A percentile compares a stretch with the other conserved stretches of the same genome.
These are phyloP conservation scores for Fragilaria crotonensis DNA, from an alignment of 108 stramenopile species.

Conservation along the genomic window DNA sequence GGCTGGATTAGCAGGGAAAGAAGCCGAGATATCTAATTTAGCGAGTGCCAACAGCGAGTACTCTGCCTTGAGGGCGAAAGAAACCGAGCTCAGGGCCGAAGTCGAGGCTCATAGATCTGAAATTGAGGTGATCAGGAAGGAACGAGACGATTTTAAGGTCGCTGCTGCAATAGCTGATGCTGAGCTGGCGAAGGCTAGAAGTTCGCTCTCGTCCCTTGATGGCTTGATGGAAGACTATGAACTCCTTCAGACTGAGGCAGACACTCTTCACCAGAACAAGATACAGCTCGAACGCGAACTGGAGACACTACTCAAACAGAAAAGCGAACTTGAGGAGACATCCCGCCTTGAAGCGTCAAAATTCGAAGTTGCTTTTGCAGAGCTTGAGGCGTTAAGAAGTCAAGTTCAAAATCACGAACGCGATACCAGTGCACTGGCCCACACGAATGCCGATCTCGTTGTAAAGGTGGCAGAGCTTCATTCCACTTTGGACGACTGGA, in stretches of 20 bases:
- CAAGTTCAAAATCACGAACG: conserved; percentile 15
- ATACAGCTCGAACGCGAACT: conserved; percentile 21
- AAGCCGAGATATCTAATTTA: not conserved
- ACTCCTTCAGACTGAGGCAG: conserved; percentile 22
- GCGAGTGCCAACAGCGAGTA: not conserved
- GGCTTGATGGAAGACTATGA: conserved; percentile 5
- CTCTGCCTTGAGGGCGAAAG: not conserved
- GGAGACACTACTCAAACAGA: not conserved
- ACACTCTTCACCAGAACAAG: conserved; percentile 20
- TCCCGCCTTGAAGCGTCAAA: conserved; percentile 4
- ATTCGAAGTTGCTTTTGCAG: conserved; percentile 9
- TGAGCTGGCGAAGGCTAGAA: not conserved
- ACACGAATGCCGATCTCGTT: not conserved
- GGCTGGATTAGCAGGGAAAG: not conserved
- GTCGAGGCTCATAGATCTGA: not conserved
- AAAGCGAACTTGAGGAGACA: conserved; percentile 12
- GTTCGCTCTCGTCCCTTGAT: not conserved
- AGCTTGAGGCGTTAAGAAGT: conserved; percentile 4
- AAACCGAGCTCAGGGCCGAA: not conserved
- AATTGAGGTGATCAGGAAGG: not conserved
- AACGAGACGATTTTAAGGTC: not conserved
- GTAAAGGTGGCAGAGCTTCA: not conserved
- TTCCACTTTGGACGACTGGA: conserved; percentile 13
- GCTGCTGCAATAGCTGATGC: not conserved
- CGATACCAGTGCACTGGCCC: conserved; percentile 23